Percentiles rank a stretch among this genome's conserved stretches.
phyloP scores from a whole-genome alignment of 495 filamentous ascomycete genomes.

The Aspergillus coremiiformis region DNA sequence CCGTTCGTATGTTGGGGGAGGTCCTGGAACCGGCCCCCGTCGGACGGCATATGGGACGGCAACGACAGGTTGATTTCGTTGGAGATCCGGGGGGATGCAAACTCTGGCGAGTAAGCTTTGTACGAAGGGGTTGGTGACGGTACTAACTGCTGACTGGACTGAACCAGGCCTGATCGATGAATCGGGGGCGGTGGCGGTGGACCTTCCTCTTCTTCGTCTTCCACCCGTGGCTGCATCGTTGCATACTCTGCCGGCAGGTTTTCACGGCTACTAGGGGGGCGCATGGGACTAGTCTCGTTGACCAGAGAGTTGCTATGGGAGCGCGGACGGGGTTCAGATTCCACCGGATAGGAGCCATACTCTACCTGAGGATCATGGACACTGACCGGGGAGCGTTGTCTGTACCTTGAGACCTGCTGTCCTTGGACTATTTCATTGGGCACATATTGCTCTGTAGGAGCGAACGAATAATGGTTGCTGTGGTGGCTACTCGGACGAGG shows the following conservation, averaged over 20 bases:
- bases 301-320: constrained; percentile 19
- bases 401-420: constrained; percentile 6
- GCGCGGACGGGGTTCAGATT: constrained; percentile 4
- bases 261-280: constrained; percentile 15
- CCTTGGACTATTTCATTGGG: constrained; percentile 2
- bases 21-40: constrained; percentile 13
- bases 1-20: constrained; percentile 28
- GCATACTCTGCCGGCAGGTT: constrained; percentile 36
- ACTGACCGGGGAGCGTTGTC: constrained; percentile 6
- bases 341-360: constrained; percentile 12
- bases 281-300: constrained; percentile 15
- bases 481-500: constrained; percentile 11
- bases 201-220: constrained; percentile 55
- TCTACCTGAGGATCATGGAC: constrained; percentile 12
- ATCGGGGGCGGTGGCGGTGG: constrained; percentile 44
- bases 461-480: constrained; percentile 8
- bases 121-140: constrained; percentile 25
- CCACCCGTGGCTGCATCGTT: constrained; percentile 61
- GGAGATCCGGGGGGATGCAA: constrained; percentile 18
- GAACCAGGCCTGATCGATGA: constrained; percentile 34
- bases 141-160: constrained; percentile 21
- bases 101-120: constrained; percentile 30
- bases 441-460: constrained; percentile 8
- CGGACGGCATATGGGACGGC: constrained; percentile 8
- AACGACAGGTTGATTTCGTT: constrained; percentile 12